These are phyloP conservation scores for Amanita fuliginea DNA, from an alignment of 768 basidiomycete genomes.

Conservation along the genomic window DNA sequence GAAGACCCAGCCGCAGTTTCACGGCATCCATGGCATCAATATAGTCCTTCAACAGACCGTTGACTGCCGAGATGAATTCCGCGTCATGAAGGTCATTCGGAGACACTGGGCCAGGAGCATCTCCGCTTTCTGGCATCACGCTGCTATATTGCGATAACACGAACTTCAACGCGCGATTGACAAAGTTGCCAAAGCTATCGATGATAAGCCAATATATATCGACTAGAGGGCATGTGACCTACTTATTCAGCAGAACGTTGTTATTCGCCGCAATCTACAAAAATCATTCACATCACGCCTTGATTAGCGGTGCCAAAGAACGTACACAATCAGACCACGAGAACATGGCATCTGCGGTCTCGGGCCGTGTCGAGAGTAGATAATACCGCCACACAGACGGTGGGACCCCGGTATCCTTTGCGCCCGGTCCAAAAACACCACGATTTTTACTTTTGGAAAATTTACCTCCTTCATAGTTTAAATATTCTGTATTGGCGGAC, in stretches of 20 bases:
- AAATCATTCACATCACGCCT: slow-evolving; percentile 4
- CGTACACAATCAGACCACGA: slow-evolving; percentile 91
- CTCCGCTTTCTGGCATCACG: slow-evolving; percentile 69
- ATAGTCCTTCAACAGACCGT: slow-evolving; percentile 69
- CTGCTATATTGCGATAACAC: slow-evolving; percentile 75
- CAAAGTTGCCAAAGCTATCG: slow-evolving; percentile 88
- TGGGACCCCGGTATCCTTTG: slow-evolving; percentile 88
- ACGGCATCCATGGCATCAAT: slow-evolving; percentile 84
- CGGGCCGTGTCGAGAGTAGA: slow-evolving; percentile 83
- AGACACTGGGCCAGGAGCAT: slow-evolving; percentile 58
- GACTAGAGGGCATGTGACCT: slow-evolving; percentile 9
- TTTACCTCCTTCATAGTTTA: slow-evolving; percentile 98
- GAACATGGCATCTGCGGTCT: slow-evolving; percentile 92
- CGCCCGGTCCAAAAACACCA: slow-evolving; percentile 93
- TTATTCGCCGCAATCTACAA: slow-evolving; percentile 83
- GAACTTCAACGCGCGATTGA: slow-evolving; percentile 92
- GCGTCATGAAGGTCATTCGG: slow-evolving; percentile 55
- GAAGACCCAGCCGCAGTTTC: slow-evolving; percentile 80
- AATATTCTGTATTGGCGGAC: slow-evolving; percentile 52
- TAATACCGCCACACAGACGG: slow-evolving; percentile 97
- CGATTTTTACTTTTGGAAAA: slow-evolving; percentile 97
- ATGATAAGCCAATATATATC: neutral
- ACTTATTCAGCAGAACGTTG: slow-evolving; percentile 91
- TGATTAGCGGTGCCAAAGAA: neutral
- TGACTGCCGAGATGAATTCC: slow-evolving; percentile 73